Evolutionary conservation across 352 stramenopile species (phyloP).

Genomic region (Pythium rishiriense): DNA sequence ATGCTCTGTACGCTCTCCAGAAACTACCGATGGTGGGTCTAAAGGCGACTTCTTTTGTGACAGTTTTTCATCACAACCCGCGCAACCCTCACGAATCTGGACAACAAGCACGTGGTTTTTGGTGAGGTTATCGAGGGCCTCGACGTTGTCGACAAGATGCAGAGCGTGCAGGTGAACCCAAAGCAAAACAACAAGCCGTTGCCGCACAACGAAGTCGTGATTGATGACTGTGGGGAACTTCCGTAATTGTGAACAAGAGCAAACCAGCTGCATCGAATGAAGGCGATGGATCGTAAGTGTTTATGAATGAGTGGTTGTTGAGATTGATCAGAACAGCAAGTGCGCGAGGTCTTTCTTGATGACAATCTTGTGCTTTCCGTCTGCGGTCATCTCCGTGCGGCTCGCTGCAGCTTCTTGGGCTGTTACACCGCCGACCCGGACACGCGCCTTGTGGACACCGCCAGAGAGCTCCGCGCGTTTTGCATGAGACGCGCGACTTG

Average conservation of each 20-base stretch:
- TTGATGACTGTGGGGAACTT: conserved; percentile 69
- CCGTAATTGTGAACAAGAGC: conserved; percentile 9
- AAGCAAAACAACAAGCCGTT: conserved; percentile 49
- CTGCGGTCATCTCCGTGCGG: conserved; percentile 14
- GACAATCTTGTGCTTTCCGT: conserved; percentile 57
- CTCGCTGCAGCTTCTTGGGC: conserved; percentile 25
- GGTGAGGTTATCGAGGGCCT: conserved; percentile 89
- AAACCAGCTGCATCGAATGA: conserved; percentile 2
- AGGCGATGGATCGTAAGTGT: background rate
- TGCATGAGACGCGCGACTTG: conserved; percentile 34
- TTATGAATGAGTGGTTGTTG: background rate
- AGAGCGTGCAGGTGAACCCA: conserved; percentile 56
- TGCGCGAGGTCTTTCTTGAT: conserved; percentile 65
- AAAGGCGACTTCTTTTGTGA: background rate
- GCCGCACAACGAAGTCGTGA: conserved; percentile 56
- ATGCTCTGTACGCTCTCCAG: too few relatives aligned
- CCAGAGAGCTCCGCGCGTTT: conserved; percentile 55
- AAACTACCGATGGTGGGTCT: too few relatives aligned
- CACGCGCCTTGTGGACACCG: conserved; percentile 53
- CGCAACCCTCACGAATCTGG: conserved; percentile 61
- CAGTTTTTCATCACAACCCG: conserved; percentile 85
- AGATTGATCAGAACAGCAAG: conserved; percentile 52
- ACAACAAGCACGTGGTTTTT: conserved; percentile 97
- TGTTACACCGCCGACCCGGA: conserved; percentile 39
- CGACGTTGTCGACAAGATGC: conserved; percentile 71